Evolutionary conservation across 1,284 basidiomycete genomes (phyloP).

Genomic region (Ceratobasidium sp.): DNA sequence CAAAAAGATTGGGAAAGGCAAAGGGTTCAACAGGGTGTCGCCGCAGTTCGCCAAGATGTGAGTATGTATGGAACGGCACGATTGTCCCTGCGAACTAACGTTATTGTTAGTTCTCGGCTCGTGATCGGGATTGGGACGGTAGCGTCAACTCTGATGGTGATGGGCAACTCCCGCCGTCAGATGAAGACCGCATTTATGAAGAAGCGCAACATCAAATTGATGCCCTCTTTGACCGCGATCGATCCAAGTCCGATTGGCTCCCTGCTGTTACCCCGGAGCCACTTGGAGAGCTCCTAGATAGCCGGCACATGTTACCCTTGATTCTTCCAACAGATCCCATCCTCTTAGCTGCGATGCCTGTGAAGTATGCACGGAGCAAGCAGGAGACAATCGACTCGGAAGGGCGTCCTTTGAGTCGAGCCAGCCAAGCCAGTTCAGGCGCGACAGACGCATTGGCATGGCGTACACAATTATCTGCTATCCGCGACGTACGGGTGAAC

Average conservation of each 20-base stretch:
- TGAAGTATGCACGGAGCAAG: constrained; percentile 18
- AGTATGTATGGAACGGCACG: constrained; percentile 26
- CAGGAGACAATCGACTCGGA: constrained; percentile 31
- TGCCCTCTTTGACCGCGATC: constrained; percentile 71
- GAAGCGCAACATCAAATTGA: constrained; percentile 68
- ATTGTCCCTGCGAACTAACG: background rate
- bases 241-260: constrained; percentile 71
- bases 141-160: constrained; percentile 55
- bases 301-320: constrained; percentile 88
- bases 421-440: constrained; percentile 33
- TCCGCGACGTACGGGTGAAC: constrained; percentile 33
- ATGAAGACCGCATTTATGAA: constrained; percentile 42
- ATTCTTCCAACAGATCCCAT: constrained; percentile 79
- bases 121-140: constrained; percentile 66
- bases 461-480: constrained; percentile 19
- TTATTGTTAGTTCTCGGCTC: constrained; percentile 63
- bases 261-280: constrained; percentile 77
- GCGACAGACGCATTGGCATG: constrained; percentile 32
- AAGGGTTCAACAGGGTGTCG: constrained; percentile 78
- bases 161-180: constrained; percentile 52
- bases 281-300: constrained; percentile 86
- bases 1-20: constrained; percentile 96
- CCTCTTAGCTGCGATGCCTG: constrained; percentile 73
- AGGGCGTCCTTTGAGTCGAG: constrained; percentile 30
- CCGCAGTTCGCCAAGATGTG: constrained; percentile 78